These are phyloP conservation scores for Neonectria punicea DNA, from an alignment of 2,329 filamentous ascomycete species.

Conservation along the genomic window DNA sequence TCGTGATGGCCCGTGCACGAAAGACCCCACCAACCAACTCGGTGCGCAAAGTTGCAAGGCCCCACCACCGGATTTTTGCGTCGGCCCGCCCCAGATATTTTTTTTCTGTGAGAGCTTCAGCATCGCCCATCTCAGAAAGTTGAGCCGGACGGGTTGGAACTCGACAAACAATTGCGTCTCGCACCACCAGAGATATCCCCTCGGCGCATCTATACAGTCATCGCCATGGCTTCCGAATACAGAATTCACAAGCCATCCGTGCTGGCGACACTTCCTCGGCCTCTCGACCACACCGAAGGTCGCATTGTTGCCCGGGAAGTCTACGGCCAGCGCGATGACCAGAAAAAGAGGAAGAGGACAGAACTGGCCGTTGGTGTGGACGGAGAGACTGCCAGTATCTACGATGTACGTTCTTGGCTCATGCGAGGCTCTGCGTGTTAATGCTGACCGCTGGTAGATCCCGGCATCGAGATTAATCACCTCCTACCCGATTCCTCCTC, in stretches of 20 bases:
- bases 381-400: conserved; percentile 73
- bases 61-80: conserved; percentile 50
- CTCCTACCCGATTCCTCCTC: conserved; percentile 74
- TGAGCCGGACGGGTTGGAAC: conserved; percentile 26
- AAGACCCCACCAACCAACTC: conserved; percentile 33
- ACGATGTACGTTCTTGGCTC: conserved; percentile 62
- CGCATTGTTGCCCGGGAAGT: conserved; percentile 70
- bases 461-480: conserved; percentile 70
- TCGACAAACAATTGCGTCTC: conserved; percentile 35
- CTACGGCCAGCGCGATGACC: conserved; percentile 66
- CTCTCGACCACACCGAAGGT: conserved; percentile 62
- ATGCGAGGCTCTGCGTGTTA: too few species aligned
- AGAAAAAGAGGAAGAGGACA: conserved; percentile 70
- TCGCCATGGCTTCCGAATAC: conserved; percentile 67
- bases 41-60: conserved; percentile 9
- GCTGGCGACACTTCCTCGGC: conserved; percentile 67
- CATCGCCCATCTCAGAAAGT: conserved; percentile 30
- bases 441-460: conserved; percentile 55
- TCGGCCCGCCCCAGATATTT: conserved; percentile 47
- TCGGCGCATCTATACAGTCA: conserved; percentile 8
- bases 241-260: conserved; percentile 73
- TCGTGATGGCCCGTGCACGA: not conserved
- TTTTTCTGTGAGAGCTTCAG: conserved; percentile 49
- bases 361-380: conserved; percentile 73
- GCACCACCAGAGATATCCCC: conserved; percentile 25